Base-by-base conservation (phyloP, 108 stramenopile species). In the Mayamaea pseudoterrestris region DNA sequence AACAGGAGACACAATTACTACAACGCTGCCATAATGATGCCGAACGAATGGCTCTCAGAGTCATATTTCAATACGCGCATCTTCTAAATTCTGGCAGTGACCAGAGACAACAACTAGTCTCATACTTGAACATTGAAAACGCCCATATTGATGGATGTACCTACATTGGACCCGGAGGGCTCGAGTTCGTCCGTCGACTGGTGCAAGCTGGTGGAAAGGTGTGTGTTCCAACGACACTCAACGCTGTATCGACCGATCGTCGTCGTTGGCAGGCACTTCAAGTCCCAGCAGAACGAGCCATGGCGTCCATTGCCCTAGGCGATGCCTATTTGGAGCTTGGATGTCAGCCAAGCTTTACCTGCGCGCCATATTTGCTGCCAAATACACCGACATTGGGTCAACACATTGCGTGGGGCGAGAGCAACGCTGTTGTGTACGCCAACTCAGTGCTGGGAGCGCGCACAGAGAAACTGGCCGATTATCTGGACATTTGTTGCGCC, bases 141-240 rank as follows among this genome's bases (percentile, higher is more conserved):
- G 82, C 80, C 9, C 82, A 82, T 50, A 77, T 84, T 60, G 87
- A 90, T 62, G 87, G 72, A 0, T 76, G 74, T n/a, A 89, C 87
- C 4, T 90, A 80, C 41, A 77, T 90, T 57, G 88, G 88, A 2
- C 69, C 58, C 2, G 88, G 80, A 13, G 80, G 88, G 13, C 35
- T 78, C 21, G 32, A 47, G 21, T 90, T 90, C 54, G 78, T 60
- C 28, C 47, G 72, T 36, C 44, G 58, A 0, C 47, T 90, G 16
- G 83, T 75, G 2, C 43, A 80, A 40, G 55, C 73, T 2, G 76
- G 71, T 23, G 83, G 83, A 1, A 47, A 69, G 21, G 76, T 88
- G 3, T 44, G 36, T 17, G 63, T 80, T 20, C 85, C 85, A 0
- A 90, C 88, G 12, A 90, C 88, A 3, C 50, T 84, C 8, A 85